A percentile compares a stretch with the other conserved stretches of the same genome.
These are phyloP conservation scores for Dacryopinax primogenitus DNA, from an alignment of 768 basidiomycete species.

Conservation along the genomic window DNA sequence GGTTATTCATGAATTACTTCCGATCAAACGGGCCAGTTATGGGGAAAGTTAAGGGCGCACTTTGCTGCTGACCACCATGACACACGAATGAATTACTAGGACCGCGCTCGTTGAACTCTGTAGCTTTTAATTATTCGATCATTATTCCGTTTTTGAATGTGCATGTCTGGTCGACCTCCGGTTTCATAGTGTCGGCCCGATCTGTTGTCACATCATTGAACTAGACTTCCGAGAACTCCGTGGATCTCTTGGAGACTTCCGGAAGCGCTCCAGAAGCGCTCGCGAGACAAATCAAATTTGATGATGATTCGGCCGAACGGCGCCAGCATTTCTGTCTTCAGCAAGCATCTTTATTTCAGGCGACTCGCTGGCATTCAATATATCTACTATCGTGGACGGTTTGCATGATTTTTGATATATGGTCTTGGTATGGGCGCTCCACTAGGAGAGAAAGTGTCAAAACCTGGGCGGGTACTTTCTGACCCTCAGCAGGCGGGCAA, in stretches of 20 bases:
- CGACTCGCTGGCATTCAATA: background rate
- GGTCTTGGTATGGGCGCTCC: background rate
- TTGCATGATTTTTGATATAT: background rate
- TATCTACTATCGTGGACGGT: background rate
- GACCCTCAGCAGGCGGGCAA: background rate
- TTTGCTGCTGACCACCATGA: background rate
- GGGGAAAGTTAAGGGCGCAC: background rate
- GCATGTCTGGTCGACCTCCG: too few relatives aligned
- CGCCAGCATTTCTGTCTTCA: background rate
- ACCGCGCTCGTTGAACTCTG: too few relatives aligned
- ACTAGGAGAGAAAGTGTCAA: background rate
- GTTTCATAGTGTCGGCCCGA: too few relatives aligned
- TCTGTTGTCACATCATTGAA: too few relatives aligned
- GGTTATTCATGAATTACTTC: background rate
- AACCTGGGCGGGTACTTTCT: background rate
- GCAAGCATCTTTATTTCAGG: background rate
- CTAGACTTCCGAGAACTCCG: too few relatives aligned
- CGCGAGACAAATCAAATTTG: too few relatives aligned
- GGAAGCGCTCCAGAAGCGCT: too few relatives aligned
- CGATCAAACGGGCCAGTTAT: background rate
- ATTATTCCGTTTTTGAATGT: too few relatives aligned
- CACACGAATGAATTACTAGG: too few relatives aligned
- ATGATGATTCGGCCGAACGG: background rate
- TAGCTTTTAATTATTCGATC: too few relatives aligned
- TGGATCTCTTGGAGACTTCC: too few relatives aligned